Percentiles rank a stretch among this genome's conserved stretches.
Conservation (phyloP, 306 rosid species). For the Malus sieversii region DNA sequence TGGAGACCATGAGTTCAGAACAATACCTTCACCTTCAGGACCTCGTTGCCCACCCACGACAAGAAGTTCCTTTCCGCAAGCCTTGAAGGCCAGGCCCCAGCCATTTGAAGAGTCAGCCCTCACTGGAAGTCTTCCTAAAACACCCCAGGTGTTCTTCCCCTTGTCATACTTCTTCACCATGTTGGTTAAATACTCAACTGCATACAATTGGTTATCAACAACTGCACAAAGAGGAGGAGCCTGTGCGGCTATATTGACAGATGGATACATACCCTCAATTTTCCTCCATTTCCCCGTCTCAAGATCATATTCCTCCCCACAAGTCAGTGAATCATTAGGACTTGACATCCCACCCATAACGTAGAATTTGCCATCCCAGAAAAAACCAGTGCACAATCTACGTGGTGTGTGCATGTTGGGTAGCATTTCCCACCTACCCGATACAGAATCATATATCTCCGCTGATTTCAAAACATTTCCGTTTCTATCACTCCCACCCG, state of each 20-base stretch:
- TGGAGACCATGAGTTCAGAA: constrained; percentile 77
- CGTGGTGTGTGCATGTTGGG: constrained; percentile 78
- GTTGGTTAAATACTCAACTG: constrained; percentile 75
- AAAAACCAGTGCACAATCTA: constrained; percentile 87
- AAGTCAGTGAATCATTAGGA: constrained; percentile 60
- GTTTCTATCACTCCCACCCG: constrained; percentile 74
- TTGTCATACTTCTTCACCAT: constrained; percentile 85
- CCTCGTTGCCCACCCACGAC: constrained; percentile 95
- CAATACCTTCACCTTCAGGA: constrained; percentile 80
- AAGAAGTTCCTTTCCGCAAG: constrained; percentile 74
- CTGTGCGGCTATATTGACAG: constrained; percentile 65
- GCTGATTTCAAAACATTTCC: constrained; percentile 71
- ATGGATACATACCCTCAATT: constrained; percentile 81
- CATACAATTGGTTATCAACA: constrained; percentile 73
- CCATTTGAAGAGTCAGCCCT: constrained; percentile 81
- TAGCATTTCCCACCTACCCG: constrained; percentile 66
- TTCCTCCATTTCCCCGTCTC: constrained; percentile 64
- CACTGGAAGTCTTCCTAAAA: constrained; percentile 85
- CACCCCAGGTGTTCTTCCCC: constrained; percentile 64
- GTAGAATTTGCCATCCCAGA: constrained; percentile 76
- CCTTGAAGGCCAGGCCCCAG: constrained; percentile 98
- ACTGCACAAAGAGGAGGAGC: constrained; percentile 98
- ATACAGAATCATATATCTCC: constrained; percentile 62
- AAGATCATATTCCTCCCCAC: constrained; percentile 87
- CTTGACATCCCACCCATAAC: constrained; percentile 94